A percentile compares a stretch with the other conserved stretches of the same genome.
Conservation (phyloP, 179 eudicot species). For the Actinidia polygama region DNA sequence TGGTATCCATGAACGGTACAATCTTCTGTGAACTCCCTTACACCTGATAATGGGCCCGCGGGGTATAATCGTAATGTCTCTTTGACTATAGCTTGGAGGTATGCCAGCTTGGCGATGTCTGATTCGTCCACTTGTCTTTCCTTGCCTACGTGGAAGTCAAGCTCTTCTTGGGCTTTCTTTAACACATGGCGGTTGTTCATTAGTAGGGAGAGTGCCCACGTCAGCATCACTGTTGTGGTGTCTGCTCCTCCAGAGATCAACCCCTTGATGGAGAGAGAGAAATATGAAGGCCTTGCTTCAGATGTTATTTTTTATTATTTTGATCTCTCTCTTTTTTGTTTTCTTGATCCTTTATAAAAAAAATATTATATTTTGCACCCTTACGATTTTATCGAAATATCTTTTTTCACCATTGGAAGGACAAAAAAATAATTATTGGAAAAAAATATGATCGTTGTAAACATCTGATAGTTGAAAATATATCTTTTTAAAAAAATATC, state of each 20-base stretch:
- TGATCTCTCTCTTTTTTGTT: too few species aligned
- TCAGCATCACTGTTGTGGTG: constrained; percentile 23
- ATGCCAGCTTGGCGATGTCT: constrained; percentile 15
- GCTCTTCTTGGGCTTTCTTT: constrained; percentile 12
- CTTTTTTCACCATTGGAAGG: too few species aligned
- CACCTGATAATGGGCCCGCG: constrained; percentile 7
- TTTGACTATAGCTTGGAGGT: constrained; percentile 30
- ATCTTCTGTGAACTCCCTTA: constrained; percentile 4
- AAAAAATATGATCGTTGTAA: too few species aligned
- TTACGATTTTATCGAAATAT: too few species aligned
- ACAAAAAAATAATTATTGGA: too few species aligned
- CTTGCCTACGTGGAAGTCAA: constrained; percentile 25
- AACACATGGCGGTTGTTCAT: constrained; percentile 15
- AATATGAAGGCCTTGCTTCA: too few species aligned
- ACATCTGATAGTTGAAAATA: too few species aligned
- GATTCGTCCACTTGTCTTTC: constrained; percentile 20
- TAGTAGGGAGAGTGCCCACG: constrained; percentile 36
- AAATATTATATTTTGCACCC: too few species aligned
- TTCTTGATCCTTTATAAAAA: too few species aligned
- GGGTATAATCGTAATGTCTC: constrained; percentile 27
- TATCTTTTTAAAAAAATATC: too few species aligned
- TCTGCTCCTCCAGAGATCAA: constrained; percentile 22
- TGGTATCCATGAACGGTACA: constrained; percentile 13
- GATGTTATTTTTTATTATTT: background rate
- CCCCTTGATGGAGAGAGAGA: background rate